phyloP scores from a whole-genome alignment of 2,329 filamentous ascomycete genomes.

The Penicillium vulpinum region DNA sequence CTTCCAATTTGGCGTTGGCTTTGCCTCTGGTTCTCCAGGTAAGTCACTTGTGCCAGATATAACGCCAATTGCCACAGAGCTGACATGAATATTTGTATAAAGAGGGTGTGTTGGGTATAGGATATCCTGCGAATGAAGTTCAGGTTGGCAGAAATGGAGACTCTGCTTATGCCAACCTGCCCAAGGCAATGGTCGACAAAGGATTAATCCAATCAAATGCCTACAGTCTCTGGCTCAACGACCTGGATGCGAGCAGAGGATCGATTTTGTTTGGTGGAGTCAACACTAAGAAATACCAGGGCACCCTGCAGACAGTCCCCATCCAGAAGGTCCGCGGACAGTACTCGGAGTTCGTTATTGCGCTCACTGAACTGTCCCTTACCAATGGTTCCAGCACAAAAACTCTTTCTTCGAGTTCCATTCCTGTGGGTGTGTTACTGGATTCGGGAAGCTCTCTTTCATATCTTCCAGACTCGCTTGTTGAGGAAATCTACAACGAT shows the following conservation, averaged over 20 bases:
- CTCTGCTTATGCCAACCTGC: conserved; percentile 66
- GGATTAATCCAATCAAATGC: conserved; percentile 65
- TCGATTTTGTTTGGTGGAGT: conserved; percentile 75
- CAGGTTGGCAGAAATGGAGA: conserved; percentile 52
- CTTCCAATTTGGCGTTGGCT: conserved; percentile 63
- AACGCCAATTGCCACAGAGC: not conserved
- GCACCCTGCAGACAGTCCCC: conserved; percentile 65
- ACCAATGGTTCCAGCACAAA: conserved; percentile 22
- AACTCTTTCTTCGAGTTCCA: conserved; percentile 34
- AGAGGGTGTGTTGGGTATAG: conserved; percentile 82
- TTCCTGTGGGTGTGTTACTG: conserved; percentile 45
- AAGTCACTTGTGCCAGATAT: conserved; percentile 10
- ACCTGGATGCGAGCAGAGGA: conserved; percentile 64
- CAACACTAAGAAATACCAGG: conserved; percentile 65
- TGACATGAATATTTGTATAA: conserved; percentile 9
- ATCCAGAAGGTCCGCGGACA: conserved; percentile 56
- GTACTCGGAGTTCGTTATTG: conserved; percentile 67
- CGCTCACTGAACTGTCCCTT: conserved; percentile 60
- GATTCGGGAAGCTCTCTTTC: conserved; percentile 45
- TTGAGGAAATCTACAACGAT: conserved; percentile 54
- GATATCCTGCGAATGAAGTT: conserved; percentile 74
- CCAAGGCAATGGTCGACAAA: conserved; percentile 61
- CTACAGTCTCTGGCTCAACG: conserved; percentile 75
- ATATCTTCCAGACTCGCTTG: conserved; percentile 39
- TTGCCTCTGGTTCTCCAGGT: conserved; percentile 52